Evolutionary conservation across 345 rosid genomes (phyloP), one percentile per base, ranked within the genome.

Genomic region (Eucalyptus victrix): DNA sequence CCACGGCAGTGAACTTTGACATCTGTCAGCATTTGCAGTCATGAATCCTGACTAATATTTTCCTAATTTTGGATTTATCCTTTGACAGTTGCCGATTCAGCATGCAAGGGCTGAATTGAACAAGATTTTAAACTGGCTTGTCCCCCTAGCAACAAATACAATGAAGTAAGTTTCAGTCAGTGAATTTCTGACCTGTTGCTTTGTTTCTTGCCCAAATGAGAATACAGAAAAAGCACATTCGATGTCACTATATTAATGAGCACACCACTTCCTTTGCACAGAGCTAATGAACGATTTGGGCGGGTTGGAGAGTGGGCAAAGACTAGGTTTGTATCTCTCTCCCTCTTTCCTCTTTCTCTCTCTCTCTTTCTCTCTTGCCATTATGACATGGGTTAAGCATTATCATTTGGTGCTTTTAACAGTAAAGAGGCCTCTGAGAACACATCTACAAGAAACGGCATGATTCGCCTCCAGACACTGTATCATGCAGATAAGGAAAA

Each of bases 251-350:
- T 12, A 67, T 32, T 87, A 30, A 67, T 88, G 76, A 53, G 56
- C 80, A 51, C 34, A 69, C 88, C 56, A 90, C 37, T 69, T 89
- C 17, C 69, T 88, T 92, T 89, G 49, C 65, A 26, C 94, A 98
- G 99, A 92, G 96, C 96, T 45, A 97, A 96, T 92, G 99, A 98
- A 92, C 97, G 98, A 56, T 97, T 98, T 23, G 99, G 99, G 60
- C 95, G 99, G 99, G 97, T 98, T 17, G 99, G 99, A 91, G 99
- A 98, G 92, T 98, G 99, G 99, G 99, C 98, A 49, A 98, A 93
- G 87, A 93, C 94, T 45, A 95, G 97, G 99, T 96, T 49, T 93
- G 95, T 92, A 54, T 80, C n/a, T 53, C 6, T 50, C 86, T 40
- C 30, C 8, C 90, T 76, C 83, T 11, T 7, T 76, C 83, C 47